These are phyloP conservation scores for Simplicillium aogashimaense DNA, from an alignment of 2,329 filamentous ascomycete genomes.

Conservation along the genomic window DNA sequence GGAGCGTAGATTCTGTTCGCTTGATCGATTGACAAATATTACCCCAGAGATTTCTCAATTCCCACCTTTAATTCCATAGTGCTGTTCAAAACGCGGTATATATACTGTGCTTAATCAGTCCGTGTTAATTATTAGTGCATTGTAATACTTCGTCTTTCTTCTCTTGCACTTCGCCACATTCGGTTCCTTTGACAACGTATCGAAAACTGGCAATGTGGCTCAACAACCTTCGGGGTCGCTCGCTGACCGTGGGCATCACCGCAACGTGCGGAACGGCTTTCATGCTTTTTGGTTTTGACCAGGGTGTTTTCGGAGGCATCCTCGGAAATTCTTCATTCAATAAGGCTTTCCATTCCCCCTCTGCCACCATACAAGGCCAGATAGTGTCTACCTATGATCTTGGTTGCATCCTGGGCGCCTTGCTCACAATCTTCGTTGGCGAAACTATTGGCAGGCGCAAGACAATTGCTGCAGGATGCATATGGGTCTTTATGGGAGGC, in stretches of 20 bases:
- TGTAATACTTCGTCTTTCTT: too few species aligned
- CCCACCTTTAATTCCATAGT: too few species aligned
- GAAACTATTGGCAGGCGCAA: slow-evolving; percentile 38
- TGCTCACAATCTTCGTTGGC: slow-evolving; percentile 36
- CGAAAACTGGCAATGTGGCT: too few species aligned
- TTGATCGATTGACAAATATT: too few species aligned
- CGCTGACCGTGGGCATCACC: slow-evolving; percentile 10
- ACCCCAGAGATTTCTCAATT: too few species aligned
- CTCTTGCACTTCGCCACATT: too few species aligned
- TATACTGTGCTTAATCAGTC: too few species aligned
- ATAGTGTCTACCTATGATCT: slow-evolving; percentile 33
- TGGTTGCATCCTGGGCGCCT: slow-evolving; percentile 26
- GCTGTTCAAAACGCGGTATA: too few species aligned
- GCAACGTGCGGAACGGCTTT: slow-evolving; percentile 12
- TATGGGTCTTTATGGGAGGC: slow-evolving; percentile 48
- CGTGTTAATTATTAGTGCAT: too few species aligned
- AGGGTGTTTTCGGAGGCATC: slow-evolving; percentile 34
- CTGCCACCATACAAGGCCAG: slow-evolving; percentile 25
- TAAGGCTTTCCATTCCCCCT: slow-evolving; percentile 24
- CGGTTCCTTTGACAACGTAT: too few species aligned
- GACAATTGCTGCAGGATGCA: slow-evolving; percentile 43
- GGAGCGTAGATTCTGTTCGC: too few species aligned
- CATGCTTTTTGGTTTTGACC: slow-evolving; percentile 31
- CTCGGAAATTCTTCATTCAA: slow-evolving; percentile 33
- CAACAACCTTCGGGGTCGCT: too few species aligned